Base-by-base conservation (phyloP, 2,329 filamentous ascomycete species). In the Triangularia verruculosa region DNA sequence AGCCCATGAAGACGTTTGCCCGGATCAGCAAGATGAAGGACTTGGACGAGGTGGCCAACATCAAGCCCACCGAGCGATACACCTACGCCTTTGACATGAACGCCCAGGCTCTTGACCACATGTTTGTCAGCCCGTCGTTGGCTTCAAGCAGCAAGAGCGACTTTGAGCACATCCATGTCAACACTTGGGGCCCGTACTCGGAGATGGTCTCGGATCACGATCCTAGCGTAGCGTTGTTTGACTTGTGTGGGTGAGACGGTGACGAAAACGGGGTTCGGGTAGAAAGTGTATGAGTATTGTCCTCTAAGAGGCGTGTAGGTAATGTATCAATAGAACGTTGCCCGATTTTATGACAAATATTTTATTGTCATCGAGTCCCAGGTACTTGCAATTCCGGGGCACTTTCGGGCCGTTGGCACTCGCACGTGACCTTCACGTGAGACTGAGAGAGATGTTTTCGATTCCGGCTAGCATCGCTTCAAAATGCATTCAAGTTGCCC, bases 21-120 rank as follows among this genome's bases (percentile, higher is more conserved):
- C 66, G 74, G 3, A 76, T 80, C 20, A 88, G 85, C 0, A 81
- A 83, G 1, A 77, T 91, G 54, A 68, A 79, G 32, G 87, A 91
- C 67, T 76, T 90, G 1, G 88, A 91, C 69, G 86, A 83, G 4
- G 85, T 83, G 0, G 82, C 78, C 4, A 78, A 77, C 4, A 81
- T 86, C 11, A 75, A 80, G 3, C 70, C 76, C 1, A 71, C 74
- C 25, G 89, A 92, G 78, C 78, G 89, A 9, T 92, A 92, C 74
- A 89, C 87, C 1, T 91, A 91, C 73, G 76, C 89, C 1, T 91
- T 83, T 66, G 88, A 89, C 68, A 85, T 84, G 82, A 90, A 89
- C 75, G 82, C 83, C 64, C 85, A 91, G 78, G 82, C 88, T 71
- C 78, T 92, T 17, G 89, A 91, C 74, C 89, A 91, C 76, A 85